Evolutionary conservation across 345 rosid species (phyloP), one percentile per base, ranked within the genome.

Genomic region (Raphanus raphanistrum): DNA sequence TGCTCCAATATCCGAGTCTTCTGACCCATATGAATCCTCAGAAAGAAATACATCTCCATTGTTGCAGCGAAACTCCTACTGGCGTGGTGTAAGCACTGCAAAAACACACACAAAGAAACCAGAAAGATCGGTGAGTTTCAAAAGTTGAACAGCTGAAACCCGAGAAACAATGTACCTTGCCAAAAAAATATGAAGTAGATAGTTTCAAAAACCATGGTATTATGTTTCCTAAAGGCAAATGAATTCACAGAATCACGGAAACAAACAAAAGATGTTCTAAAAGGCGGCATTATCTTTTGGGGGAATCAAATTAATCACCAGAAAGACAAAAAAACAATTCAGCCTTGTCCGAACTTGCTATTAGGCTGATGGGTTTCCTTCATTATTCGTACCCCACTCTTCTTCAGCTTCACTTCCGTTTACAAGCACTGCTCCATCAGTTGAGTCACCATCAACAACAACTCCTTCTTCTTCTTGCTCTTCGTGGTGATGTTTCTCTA

Each of bases 311-410:
- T 88, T 87, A 92, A 94, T 94, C 97, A 94, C 97, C 97, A 86
- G 90, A 58, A 87, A 45, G 85, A 92, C 91, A 90, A 94, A 92
- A 28, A 92, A 73, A 73, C 74, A 88, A 45, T 12, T 85, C 86
- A 84, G 84, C 88, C 91, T 92, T 88, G 93, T 84, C 87, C 92
- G 85, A 84, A 45, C 78, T 89, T 87, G 82, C 90, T 87, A 87
- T 45, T 90, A 92, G 90, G 97, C 97, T 82, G 96, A 87, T 83
- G 86, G 91, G 87, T 92, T 86, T 94, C 84, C 97, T 91, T 94
- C 97, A 76, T 90, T 90, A 86, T 94, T 90, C 90, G 90, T 91
- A 92, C 92, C 92, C 97, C 98, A 94, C 95, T 94, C 90, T 94
- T 92, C 98, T 80, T 94, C 92, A 74, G 86, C 91, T 84, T 90